Evolutionary conservation across 345 rosid genomes (phyloP).

Genomic region (Citrus inodora): DNA sequence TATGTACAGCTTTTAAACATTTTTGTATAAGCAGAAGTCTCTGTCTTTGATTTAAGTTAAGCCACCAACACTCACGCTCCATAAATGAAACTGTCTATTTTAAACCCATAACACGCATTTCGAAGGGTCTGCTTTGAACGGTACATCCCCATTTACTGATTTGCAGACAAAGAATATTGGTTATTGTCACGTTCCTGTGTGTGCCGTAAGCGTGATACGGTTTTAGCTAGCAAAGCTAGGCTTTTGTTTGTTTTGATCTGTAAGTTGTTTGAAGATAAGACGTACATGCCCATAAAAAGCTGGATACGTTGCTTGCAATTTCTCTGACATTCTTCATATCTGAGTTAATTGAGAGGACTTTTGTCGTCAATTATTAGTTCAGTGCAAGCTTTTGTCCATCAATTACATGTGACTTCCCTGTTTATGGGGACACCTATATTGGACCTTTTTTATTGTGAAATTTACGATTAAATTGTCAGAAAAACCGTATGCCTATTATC

Average conservation of each 20-base stretch:
- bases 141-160: background rate
- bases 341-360: background rate
- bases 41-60: background rate
- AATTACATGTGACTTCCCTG: background rate
- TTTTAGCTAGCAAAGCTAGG: background rate
- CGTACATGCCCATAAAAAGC: background rate
- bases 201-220: background rate
- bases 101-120: background rate
- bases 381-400: constrained; percentile 1
- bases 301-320: background rate
- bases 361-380: constrained; percentile 2
- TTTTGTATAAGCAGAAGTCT: background rate
- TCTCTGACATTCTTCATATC: background rate
- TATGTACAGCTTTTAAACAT: background rate
- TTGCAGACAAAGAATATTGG: background rate
- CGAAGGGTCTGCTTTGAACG: background rate
- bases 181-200: background rate
- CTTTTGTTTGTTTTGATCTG: background rate
- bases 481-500: too few species aligned
- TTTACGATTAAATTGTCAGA: background rate
- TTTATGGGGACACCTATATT: background rate
- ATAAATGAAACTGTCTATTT: background rate
- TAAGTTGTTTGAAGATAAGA: background rate
- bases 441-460: background rate
- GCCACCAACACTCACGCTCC: background rate